Evolutionary conservation across 2,329 filamentous ascomycete species (phyloP), one percentile per base, ranked within the genome.

Genomic region (Coniochaeta ligniaria): DNA sequence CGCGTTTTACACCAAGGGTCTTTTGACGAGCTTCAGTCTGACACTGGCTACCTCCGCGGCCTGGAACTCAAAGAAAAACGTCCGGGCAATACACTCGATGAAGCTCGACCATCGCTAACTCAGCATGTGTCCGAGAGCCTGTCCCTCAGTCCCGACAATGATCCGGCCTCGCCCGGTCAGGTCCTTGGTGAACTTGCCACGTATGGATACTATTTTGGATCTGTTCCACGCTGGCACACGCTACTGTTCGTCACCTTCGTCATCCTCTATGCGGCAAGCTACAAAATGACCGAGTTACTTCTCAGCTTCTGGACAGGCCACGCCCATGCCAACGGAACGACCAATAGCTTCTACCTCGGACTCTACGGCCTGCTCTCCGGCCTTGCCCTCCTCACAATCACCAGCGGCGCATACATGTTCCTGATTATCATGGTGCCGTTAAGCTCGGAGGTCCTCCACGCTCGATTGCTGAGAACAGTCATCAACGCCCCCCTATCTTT

Each of bases 1-100:
- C 69, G 45, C 22, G 69, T 76, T 28, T 59, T 66, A 2, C 73
- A 77, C 61, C 73, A 75, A 66, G 74, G 75, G 8, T 66, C 61
- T 6, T 76, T 74, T 58, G 69, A 74, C 8, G 63, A 71, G 9
- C 65, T 77, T 24, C 67, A 70, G 57, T 60, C 56, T 1, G 62
- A 67, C 22, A 70, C 69, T n/a, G 71, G 73, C 1, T 75, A 76
- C 59, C 68, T 76, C 1, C 70, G 69, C 17, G 65, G 64, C 45
- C 71, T 73, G 43, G 68, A 71, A 28, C 28, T 60, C 28, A 50
- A 60, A 41, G 55, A 57, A 36, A 59, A 63, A 20, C 6, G 12
- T 6, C 7, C 50, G 3, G 8, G 8, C 20, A 28, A 50, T 16
- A n/a, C 7, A n/a, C 11, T 5, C 22, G 24, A 22, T 50, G 24